These are phyloP conservation scores for Plasmodium knowlesi DNA, from an alignment of 169 alveolate genomes.

Conservation along the genomic window DNA sequence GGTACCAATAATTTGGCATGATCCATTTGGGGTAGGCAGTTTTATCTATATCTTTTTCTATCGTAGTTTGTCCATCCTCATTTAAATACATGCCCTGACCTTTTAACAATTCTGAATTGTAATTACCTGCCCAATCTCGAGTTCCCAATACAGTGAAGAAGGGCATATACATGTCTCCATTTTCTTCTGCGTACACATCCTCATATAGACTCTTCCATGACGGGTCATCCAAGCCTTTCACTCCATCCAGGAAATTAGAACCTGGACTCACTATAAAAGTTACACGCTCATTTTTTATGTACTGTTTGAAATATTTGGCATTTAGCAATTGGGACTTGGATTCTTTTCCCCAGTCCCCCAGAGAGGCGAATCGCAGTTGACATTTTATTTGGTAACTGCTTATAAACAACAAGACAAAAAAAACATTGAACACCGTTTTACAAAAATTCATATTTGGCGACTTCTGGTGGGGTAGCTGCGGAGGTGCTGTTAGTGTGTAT, in stretches of 20 bases:
- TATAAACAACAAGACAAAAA: slow-evolving; percentile 73
- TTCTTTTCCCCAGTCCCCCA: slow-evolving; percentile 91
- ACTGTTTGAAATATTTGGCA: slow-evolving; percentile 86
- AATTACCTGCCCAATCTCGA: slow-evolving; percentile 90
- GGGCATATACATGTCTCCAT: slow-evolving; percentile 87
- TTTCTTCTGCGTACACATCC: slow-evolving; percentile 85
- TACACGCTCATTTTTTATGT: slow-evolving; percentile 83
- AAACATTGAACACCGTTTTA: slow-evolving; percentile 51
- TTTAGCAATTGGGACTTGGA: slow-evolving; percentile 79
- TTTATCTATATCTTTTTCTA: slow-evolving; percentile 50
- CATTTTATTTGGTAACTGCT: slow-evolving; percentile 72
- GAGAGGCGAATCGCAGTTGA: slow-evolving; percentile 87
- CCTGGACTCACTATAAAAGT: slow-evolving; percentile 90
- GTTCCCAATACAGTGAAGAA: slow-evolving; percentile 90
- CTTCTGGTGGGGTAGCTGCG: neutral
- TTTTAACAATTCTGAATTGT: slow-evolving; percentile 83
- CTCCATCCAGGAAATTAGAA: slow-evolving; percentile 89
- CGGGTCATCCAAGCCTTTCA: slow-evolving; percentile 81
- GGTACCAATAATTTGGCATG: slow-evolving; percentile 94
- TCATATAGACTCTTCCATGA: slow-evolving; percentile 86
- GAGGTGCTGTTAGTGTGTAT: neutral
- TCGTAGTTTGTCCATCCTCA: slow-evolving; percentile 72
- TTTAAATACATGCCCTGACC: slow-evolving; percentile 81
- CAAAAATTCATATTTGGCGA: slow-evolving; percentile 38
- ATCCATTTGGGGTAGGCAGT: slow-evolving; percentile 89